Base-by-base conservation (phyloP, 768 basidiomycete genomes). In the Calvatia gigantea region DNA sequence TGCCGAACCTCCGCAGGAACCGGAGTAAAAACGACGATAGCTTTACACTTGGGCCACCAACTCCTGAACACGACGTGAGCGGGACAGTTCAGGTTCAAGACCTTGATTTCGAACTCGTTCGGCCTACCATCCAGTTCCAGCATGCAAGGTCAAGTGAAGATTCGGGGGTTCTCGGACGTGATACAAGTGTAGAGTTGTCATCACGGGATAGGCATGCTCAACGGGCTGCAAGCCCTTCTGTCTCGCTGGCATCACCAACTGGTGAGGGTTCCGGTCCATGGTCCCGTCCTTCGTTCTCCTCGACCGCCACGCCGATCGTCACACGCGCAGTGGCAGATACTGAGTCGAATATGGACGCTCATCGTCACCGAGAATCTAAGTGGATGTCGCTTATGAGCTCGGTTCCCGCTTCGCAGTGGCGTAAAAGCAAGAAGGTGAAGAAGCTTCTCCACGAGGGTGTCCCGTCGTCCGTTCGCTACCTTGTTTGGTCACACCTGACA, bases 401-500 rank as follows among this genome's bases (percentile, higher is more conserved):
- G 0, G 75, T 79, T 0, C 75, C 82, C 0, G 72, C 90, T 0
- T 69, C 83, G 2, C 83, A 87, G 60, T 81, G 87, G 1, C 77
- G 83, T 47, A 93, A 89, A 75, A 87, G 72, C 66, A 92, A 92
- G 70, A 94, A 93, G 64, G 76, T 91, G 9, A 78, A 82, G 60
- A 87, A 85, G 62, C 69, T 94, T 6, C 61, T 93, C 27, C 70
- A 85, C 41, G 89, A 91, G n/a, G 84, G 84, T 33, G 87, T 94
- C 0, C 92, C 92, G 0, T 84, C 87, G 8, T 89, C 86, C 9
- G 89, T 94, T 23, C 78, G 92, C 8, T 93, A 91, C 60, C 80
- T 86, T 14, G 91, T 93, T 2, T 94, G 92, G 92, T 82, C 83
- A 15, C 84, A 87, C 65, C 69, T 94, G 9, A 86, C 85, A 5